These are phyloP conservation scores for Cichorium intybus DNA, from an alignment of 140 eudicot species.

Conservation along the genomic window DNA sequence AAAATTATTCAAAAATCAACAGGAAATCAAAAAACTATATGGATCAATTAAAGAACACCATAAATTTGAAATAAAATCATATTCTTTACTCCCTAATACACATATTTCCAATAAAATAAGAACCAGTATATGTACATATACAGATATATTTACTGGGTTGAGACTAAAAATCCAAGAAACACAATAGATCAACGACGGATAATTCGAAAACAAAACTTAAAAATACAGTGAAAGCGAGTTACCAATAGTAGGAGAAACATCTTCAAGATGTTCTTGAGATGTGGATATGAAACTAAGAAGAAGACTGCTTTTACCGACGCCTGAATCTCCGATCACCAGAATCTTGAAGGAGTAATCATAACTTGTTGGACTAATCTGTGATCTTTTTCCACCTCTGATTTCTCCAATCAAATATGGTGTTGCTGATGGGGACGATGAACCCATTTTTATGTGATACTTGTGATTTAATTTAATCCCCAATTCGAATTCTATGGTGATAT, in stretches of 20 bases:
- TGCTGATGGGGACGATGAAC: slow-evolving; percentile 38
- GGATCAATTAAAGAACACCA: neutral
- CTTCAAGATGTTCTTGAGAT: slow-evolving; percentile 37
- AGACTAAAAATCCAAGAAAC: no score
- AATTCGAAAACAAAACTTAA: neutral
- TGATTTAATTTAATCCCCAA: neutral
- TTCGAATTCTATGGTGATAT: slow-evolving; percentile 20
- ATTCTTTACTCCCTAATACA: neutral
- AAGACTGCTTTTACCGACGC: slow-evolving; percentile 86
- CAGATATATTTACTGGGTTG: neutral
- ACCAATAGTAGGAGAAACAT: slow-evolving; percentile 87
- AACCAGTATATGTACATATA: no score
- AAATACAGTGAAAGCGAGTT: neutral
- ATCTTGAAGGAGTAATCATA: slow-evolving; percentile 86
- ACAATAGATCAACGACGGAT: neutral
- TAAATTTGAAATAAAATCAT: neutral
- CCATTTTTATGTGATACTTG: slow-evolving; percentile 10
- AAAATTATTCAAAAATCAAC: no score
- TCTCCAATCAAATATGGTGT: slow-evolving; percentile 26
- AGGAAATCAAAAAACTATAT: neutral
- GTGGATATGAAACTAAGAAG: slow-evolving; percentile 59
- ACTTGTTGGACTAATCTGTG: slow-evolving; percentile 43
- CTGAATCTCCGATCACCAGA: slow-evolving; percentile 75
- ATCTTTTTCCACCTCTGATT: slow-evolving; percentile 21
- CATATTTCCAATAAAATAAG: neutral